Conservation (phyloP, 2,329 filamentous ascomycete species). For the Xylaria sp. region DNA sequence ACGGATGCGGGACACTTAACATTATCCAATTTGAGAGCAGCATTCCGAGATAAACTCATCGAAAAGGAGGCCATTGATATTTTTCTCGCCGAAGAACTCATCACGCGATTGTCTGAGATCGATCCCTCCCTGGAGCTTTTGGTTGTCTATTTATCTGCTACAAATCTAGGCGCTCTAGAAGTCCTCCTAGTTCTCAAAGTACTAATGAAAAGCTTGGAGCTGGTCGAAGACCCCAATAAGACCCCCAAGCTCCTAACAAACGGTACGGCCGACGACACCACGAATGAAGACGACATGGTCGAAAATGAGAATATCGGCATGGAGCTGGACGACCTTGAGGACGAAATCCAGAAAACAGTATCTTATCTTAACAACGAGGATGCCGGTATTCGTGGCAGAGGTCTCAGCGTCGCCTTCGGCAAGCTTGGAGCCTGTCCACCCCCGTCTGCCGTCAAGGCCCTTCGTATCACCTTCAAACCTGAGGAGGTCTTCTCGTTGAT, state of each 20-base stretch:
- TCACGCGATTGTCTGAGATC: slow-evolving; percentile 69
- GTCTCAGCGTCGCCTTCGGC: slow-evolving; percentile 73
- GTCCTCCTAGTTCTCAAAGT: slow-evolving; percentile 72
- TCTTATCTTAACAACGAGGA: slow-evolving; percentile 73
- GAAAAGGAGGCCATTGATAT: slow-evolving; percentile 57
- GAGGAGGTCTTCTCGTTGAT: slow-evolving; percentile 78
- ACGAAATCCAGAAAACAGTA: slow-evolving; percentile 74
- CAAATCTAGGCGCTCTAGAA: slow-evolving; percentile 72
- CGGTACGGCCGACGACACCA: slow-evolving; percentile 42
- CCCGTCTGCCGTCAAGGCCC: slow-evolving; percentile 67
- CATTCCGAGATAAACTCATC: slow-evolving; percentile 62
- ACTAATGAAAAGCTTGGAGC: slow-evolving; percentile 75
- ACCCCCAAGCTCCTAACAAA: slow-evolving; percentile 48
- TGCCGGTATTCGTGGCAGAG: slow-evolving; percentile 68
- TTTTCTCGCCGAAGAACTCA: slow-evolving; percentile 69
- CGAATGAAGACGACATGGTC: slow-evolving; percentile 44
- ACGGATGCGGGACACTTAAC: slow-evolving; percentile 70
- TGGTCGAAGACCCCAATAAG: slow-evolving; percentile 59
- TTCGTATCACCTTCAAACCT: slow-evolving; percentile 71
- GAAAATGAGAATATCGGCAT: slow-evolving; percentile 55
- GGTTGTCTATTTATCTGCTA: slow-evolving; percentile 71
- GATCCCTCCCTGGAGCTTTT: slow-evolving; percentile 76
- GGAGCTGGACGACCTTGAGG: slow-evolving; percentile 69
- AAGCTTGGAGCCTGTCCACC: slow-evolving; percentile 75
- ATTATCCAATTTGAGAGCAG: slow-evolving; percentile 66